A percentile compares a stretch with the other conserved stretches of the same genome.
Evolutionary conservation across 371 early-diverging fungal species (phyloP).

Genomic region (Mucor ambiguus): DNA sequence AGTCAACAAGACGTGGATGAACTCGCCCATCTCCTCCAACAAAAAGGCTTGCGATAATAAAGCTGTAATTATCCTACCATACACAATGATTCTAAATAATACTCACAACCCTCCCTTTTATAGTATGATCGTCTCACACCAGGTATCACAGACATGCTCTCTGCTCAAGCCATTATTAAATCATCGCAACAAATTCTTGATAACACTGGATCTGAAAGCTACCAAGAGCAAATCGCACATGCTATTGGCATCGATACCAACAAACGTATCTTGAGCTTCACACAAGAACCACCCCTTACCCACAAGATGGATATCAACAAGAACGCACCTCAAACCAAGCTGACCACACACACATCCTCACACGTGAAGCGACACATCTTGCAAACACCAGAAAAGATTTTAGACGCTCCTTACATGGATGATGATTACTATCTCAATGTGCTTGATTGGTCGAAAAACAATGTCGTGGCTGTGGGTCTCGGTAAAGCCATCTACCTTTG

Average conservation of each 20-base stretch:
- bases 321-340: conserved; percentile 29
- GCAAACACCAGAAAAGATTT: conserved; percentile 70
- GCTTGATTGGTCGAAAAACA: conserved; percentile 90
- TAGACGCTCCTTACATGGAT: conserved; percentile 90
- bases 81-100: background rate
- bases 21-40: conserved; percentile 16
- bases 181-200: conserved; percentile 27
- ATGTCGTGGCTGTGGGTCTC: conserved; percentile 89
- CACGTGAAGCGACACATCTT: conserved; percentile 68
- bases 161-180: conserved; percentile 67
- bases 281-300: background rate
- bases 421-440: conserved; percentile 99
- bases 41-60: conserved; percentile 6
- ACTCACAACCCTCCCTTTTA: background rate
- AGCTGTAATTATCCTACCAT: background rate
- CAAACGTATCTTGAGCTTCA: conserved; percentile 42
- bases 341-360: conserved; percentile 27
- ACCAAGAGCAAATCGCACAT: conserved; percentile 77
- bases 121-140: conserved; percentile 84
- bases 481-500: conserved; percentile 90
- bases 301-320: background rate
- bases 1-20: conserved; percentile 37
- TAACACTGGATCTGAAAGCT: conserved; percentile 42
- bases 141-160: conserved; percentile 60
- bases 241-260: conserved; percentile 74